These are phyloP conservation scores for Mitragyna speciosa DNA, from an alignment of 257 asterid species.

Conservation along the genomic window DNA sequence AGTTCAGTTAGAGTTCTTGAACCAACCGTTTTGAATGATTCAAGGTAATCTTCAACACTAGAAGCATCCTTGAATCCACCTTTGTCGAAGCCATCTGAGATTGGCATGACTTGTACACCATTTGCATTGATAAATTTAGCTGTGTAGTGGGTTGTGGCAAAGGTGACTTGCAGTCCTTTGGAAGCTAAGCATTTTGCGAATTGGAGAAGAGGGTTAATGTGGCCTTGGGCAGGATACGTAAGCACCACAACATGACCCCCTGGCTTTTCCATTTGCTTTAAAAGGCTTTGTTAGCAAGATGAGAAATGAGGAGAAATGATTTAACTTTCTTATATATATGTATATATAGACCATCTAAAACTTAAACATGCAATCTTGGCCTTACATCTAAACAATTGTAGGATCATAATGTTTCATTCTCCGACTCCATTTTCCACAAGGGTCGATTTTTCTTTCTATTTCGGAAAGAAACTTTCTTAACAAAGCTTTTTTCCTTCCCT, in stretches of 20 bases:
- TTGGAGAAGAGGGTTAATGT: conserved; percentile 73
- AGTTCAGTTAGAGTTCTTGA: not conserved
- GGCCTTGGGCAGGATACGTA: conserved; percentile 73
- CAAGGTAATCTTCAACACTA: not conserved
- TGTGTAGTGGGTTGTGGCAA: conserved; percentile 11
- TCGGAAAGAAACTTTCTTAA: too few species aligned
- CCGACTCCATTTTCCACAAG: too few species aligned
- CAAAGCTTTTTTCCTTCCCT: too few species aligned
- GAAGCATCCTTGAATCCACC: not conserved
- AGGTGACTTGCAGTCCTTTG: conserved; percentile 51
- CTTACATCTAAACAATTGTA: too few species aligned
- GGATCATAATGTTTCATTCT: too few species aligned
- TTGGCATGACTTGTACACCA: not conserved
- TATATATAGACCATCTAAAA: too few species aligned
- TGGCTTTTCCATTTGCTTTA: not conserved
- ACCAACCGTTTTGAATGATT: not conserved
- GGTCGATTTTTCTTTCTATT: too few species aligned
- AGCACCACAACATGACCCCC: conserved; percentile 40
- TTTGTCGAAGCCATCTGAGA: not conserved
- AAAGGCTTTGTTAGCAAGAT: not conserved
- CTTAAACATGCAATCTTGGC: too few species aligned
- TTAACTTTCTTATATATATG: too few species aligned
- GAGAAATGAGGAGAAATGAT: not conserved
- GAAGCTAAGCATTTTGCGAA: conserved; percentile 63
- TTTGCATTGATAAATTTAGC: not conserved